Conservation (phyloP, 495 filamentous ascomycete genomes). For the Aspergillus coremiiformis region DNA sequence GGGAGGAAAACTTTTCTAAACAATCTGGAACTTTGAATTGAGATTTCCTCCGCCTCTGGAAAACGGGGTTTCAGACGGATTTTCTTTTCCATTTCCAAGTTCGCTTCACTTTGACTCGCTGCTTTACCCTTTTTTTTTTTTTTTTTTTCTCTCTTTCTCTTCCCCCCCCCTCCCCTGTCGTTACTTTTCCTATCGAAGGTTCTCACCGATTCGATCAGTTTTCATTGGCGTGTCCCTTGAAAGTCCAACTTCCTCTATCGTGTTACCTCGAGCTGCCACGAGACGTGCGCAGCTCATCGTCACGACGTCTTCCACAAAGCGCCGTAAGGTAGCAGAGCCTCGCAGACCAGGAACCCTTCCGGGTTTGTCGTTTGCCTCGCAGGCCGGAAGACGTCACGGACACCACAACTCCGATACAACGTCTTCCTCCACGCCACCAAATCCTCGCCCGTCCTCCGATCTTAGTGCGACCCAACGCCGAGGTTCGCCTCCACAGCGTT, state of each 20-base stretch:
- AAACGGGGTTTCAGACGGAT: not conserved
- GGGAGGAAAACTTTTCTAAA: not conserved
- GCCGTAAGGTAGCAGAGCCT: slow-evolving; percentile 69
- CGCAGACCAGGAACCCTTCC: slow-evolving; percentile 26
- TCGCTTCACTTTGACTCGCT: not conserved
- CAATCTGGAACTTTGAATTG: no score
- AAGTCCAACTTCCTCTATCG: slow-evolving; percentile 1
- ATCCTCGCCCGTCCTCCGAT: slow-evolving; percentile 23
- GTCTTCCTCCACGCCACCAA: slow-evolving; percentile 19
- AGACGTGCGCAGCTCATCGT: slow-evolving; percentile 61
- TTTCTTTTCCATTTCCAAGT: not conserved
- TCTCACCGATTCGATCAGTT: not conserved
- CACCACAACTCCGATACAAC: slow-evolving; percentile 28
- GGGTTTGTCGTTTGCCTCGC: slow-evolving; percentile 25
- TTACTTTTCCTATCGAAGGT: not conserved
- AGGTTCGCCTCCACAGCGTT: slow-evolving; percentile 38
- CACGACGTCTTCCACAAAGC: slow-evolving; percentile 89
- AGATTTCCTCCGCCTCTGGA: not conserved
- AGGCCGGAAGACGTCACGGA: slow-evolving; percentile 41
- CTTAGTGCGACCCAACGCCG: slow-evolving; percentile 27
- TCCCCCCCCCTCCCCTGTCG: not conserved
- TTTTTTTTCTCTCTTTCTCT: not conserved
- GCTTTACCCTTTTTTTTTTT: not conserved
- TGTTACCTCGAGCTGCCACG: slow-evolving; percentile 42
- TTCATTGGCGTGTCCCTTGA: not conserved